Evolutionary conservation across 108 stramenopile species (phyloP), one percentile per base, ranked within the genome.

Genomic region (Epithemia pelagica): DNA sequence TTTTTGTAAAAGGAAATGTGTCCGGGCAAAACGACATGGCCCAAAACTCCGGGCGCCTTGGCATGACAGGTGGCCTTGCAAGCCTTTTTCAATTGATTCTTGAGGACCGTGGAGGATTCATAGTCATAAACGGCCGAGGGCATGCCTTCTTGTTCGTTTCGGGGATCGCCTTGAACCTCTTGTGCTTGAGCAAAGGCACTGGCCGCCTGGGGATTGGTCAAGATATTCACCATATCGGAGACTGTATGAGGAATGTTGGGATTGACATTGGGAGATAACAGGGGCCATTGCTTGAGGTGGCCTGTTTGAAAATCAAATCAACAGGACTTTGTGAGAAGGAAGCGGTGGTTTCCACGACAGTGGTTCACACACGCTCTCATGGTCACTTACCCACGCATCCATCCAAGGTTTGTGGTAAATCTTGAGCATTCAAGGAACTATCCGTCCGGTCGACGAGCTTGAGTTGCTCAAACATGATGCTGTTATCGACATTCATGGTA

Each of bases 201-300:
- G 27, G 52, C 63, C 18, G 68, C 54, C 18, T 26, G 30, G 1
- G 64, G 46, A 54, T 30, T 27, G 10, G 56, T 33, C 20, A 70
- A 26, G 2, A 37, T 70, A 28, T 75, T 75, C 57, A 75, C 52
- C 68, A 75, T 70, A 30, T 75, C 74, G n/a, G 64, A 67, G 22
- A 74, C 58, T 0, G 73, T 74, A 25, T 61, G 24, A 0, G 68
- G 68, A 27, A 62, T 52, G 30, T 54, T 74, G 21, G 59, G 62
- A 54, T 74, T 67, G 24, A 51, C 73, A 63, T 74, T 74, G 25
- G 73, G 67, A 25, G 22, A 10, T 27, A 32, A 30, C 0, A 74
- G 61, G 30, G 73, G 73, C 0, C 67, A 30, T 23, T 37, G 32
- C 21, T 68, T 37, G 24, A 74, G 33, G 61, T 62, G 68, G 2